Evolutionary conservation across 1,284 basidiomycete species (phyloP).

Genomic region (Cryptococcus sp.): DNA sequence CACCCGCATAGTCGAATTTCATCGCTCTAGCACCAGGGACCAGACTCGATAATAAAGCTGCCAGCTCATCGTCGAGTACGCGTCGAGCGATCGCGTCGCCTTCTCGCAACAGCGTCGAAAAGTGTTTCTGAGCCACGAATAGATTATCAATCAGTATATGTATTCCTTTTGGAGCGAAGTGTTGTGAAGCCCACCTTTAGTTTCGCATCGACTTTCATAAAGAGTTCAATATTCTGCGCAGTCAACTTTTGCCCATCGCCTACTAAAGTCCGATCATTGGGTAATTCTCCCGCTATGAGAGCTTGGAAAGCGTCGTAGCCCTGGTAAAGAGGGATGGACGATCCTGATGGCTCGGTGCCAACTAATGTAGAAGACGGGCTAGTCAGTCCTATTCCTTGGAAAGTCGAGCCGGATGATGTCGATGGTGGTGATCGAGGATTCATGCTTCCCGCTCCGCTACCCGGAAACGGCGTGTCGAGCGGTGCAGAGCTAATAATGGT

Average conservation of each 20-base stretch:
- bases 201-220: conserved; percentile 52
- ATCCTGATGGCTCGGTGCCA: neutral
- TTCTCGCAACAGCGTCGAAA: conserved; percentile 47
- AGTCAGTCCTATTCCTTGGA: neutral
- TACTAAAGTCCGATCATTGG: conserved; percentile 34
- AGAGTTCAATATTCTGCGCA: conserved; percentile 48
- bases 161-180: neutral
- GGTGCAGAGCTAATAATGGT: conserved; percentile 41
- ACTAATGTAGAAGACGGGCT: neutral
- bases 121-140: conserved; percentile 46
- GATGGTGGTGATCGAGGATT: conserved; percentile 4
- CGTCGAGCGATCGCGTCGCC: conserved; percentile 51
- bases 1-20: conserved; percentile 25
- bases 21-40: conserved; percentile 20
- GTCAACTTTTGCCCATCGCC: conserved; percentile 51
- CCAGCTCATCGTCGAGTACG: conserved; percentile 52
- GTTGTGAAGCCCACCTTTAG: conserved; percentile 46
- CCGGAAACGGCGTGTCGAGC: conserved; percentile 16
- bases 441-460: neutral
- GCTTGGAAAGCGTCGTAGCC: conserved; percentile 35
- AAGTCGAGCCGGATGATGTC: neutral
- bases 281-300: conserved; percentile 41
- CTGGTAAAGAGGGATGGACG: too few relatives aligned
- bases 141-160: neutral
- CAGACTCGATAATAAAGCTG: conserved; percentile 24